Evolutionary conservation across 2,329 filamentous ascomycete species (phyloP), one percentile per base, ranked within the genome.

Genomic region (Talaromyces sp.): DNA sequence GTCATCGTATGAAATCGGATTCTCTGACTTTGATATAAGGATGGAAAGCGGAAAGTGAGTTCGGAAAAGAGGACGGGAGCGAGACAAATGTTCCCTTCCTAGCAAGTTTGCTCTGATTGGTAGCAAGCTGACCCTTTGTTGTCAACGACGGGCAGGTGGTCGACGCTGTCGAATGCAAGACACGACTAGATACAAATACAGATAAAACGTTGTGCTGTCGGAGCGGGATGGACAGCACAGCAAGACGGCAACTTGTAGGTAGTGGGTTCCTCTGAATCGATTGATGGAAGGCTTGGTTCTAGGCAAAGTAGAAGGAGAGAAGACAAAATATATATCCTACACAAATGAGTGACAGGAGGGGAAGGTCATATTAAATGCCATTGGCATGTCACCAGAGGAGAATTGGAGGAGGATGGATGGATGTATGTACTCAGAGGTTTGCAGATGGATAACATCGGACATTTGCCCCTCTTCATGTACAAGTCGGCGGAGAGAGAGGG

Each of bases 1-100:
- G 65, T 70, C 69, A 69, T 70, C n/a, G 56, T 60, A 49, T 8
- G 45, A 29, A 45, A 51, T 29, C 27, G 13, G n/a, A 22, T 22
- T 27, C 13, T 36, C 11, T 36, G 15, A 17, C 10, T 58, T 40
- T 25, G 27, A 34, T 64, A 64, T 51, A 31, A 17, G 19, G 31
- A 59, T 36, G 34, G 17, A n/a, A 27, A 59, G 22, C 31, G 27
- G 43, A 17, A 53, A 17, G 31, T 36, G 40, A 59, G 22, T 17
- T 13, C 11, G 31, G 25, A 27, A 25, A 54, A 38, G 47, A 62
- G 34, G 45, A 61, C 59, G 31, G 43, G 13, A 29, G 25, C 17
- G 22, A 45, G 10, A 34, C 31, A 36, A 36, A 47, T 25, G 31
- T 36, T 36, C 3, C 19, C 31, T 56, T 56, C n/a, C 53, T 25